These are phyloP conservation scores for Sclerotinia spermophila DNA, from an alignment of 2,329 filamentous ascomycete species.

Conservation along the genomic window DNA sequence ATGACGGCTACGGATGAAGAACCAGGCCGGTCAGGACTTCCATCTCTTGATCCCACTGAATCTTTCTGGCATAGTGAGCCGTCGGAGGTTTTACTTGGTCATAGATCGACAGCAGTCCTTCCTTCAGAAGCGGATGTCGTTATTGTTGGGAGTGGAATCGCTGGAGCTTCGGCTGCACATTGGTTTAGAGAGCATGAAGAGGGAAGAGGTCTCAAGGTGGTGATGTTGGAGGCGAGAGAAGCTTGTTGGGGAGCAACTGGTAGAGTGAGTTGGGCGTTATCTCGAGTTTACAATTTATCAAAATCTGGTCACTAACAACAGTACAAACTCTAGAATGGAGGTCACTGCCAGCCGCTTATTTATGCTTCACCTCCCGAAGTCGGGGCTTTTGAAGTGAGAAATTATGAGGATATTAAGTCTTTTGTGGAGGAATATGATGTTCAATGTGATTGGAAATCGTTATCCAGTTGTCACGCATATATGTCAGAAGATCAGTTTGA, in stretches of 20 bases:
- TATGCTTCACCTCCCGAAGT: constrained; percentile 59
- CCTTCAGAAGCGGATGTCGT: constrained; percentile 64
- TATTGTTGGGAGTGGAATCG: constrained; percentile 72
- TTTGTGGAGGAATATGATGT: constrained; percentile 57
- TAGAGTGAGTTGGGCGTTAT: constrained; percentile 52
- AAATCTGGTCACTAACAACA: not conserved
- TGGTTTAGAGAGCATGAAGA: constrained; percentile 50
- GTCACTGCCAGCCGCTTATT: constrained; percentile 71
- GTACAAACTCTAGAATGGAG: constrained; percentile 52
- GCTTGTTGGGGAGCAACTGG: constrained; percentile 81
- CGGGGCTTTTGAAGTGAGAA: constrained; percentile 68
- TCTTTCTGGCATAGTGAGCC: constrained; percentile 75
- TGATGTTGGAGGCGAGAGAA: constrained; percentile 75
- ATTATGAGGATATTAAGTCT: constrained; percentile 56
- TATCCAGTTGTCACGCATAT: constrained; percentile 62
- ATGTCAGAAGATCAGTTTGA: constrained; percentile 54
- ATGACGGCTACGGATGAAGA: constrained; percentile 5
- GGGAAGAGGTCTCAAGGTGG: constrained; percentile 48
- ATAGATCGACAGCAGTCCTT: constrained; percentile 61
- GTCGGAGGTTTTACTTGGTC: constrained; percentile 60
- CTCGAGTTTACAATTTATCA: constrained; percentile 9
- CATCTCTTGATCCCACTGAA: constrained; percentile 55
- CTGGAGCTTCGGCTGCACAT: constrained; percentile 67
- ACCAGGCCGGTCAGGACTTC: constrained; percentile 43
- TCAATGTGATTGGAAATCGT: constrained; percentile 65